Evolutionary conservation across 768 basidiomycete species (phyloP).

Genomic region (Trametes cinnabarina): DNA sequence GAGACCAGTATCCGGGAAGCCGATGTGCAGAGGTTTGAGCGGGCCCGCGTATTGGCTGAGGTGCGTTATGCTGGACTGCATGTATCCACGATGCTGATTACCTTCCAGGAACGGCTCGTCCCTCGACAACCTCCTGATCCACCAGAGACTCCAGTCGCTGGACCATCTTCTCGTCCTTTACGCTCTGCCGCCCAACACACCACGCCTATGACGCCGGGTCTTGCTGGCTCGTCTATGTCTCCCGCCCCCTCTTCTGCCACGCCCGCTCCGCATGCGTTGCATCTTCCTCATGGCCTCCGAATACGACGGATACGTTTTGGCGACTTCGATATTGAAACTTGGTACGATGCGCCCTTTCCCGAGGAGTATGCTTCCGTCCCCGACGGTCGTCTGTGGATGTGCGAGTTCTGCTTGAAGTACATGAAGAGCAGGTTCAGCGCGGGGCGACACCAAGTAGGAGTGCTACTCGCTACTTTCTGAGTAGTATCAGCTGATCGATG

Average conservation of each 20-base stretch:
- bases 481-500: not conserved
- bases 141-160: constrained; percentile 42
- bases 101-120: constrained; percentile 25
- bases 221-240: constrained; percentile 41
- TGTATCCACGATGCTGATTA: not conserved
- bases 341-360: constrained; percentile 99
- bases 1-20: constrained; percentile 58
- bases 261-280: constrained; percentile 45
- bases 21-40: constrained; percentile 74
- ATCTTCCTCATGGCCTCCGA: constrained; percentile 50
- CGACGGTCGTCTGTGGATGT: constrained; percentile 92
- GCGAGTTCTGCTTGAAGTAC: constrained; percentile 97
- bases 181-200: constrained; percentile 53
- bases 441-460: constrained; percentile 75
- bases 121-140: constrained; percentile 42
- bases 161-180: constrained; percentile 59
- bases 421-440: constrained; percentile 93
- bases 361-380: constrained; percentile 94
- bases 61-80: constrained; percentile 39
- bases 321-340: constrained; percentile 89
- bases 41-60: constrained; percentile 70
- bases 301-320: constrained; percentile 92
- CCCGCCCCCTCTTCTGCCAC: constrained; percentile 31
- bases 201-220: constrained; percentile 30
- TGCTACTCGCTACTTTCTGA: not conserved